Evolutionary conservation across 1,284 basidiomycete species (phyloP), one percentile per base, ranked within the genome.

Genomic region (Heliocybe sulcata): DNA sequence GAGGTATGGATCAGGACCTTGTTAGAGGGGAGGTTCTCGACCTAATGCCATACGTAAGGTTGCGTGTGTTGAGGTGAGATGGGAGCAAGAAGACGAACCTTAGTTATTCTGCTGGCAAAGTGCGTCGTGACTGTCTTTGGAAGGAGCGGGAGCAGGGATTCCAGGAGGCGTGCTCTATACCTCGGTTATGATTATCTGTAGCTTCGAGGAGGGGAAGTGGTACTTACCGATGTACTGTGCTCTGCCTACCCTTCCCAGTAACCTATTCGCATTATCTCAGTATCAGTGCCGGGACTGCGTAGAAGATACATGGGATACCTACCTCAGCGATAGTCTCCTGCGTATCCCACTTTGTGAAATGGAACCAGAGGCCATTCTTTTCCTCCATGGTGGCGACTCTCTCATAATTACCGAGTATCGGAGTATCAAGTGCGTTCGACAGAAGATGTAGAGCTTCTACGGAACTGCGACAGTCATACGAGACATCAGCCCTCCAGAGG

Each of bases 11-110:
- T 6, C 8, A 42, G 38, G 38, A 42, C 38, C 16, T 42, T 42
- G 38, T 42, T n/a, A n/a, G 16, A 16, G 16, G 38, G 38, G 38
- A 42, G 38, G 19, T 42, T 42, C 19, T 42, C 38, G 38, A 42
- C 38, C 38, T 42, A n/a, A 6, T 3, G 4, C 12, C 12, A n/a
- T 6, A 8, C 6, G n/a, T 9, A 6, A n/a, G 38, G 19, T 9
- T 42, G 38, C 4, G 38, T 9, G 16, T 9, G 4, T 6, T 3
- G 38, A 42, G n/a, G 4, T 6, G 38, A n/a, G 38, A 16, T n/a
- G 38, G n/a, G 38, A 42, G 38, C 4, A n/a, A 6, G 3, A n/a
- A 20, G 3, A 42, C 51, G 27, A 57, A 59, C 52, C 23, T 42
- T 35, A 23, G 16, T 53, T 10, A 53, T 35, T n/a, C 19, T 27